Conservation (phyloP, 169 alveolate species). For the Miamiensis avidus region DNA sequence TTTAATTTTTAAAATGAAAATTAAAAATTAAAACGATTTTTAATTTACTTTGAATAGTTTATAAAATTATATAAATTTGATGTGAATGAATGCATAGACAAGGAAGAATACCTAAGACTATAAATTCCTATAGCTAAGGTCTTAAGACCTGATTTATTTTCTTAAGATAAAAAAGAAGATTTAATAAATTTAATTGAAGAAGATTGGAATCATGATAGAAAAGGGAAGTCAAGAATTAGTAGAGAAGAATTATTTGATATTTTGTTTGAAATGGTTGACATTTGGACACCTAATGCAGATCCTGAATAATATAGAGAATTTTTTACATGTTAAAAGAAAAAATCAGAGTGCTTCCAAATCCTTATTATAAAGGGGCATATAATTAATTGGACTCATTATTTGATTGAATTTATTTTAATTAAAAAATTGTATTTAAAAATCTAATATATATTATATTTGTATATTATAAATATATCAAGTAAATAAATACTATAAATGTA, state of each 20-base stretch:
- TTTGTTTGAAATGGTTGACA: conserved; percentile 37
- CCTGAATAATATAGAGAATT: not conserved
- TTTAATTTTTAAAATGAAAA: conserved; percentile 17
- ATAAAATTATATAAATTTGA: conserved; percentile 13
- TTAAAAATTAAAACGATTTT: not conserved
- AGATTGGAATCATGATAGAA: conserved; percentile 40
- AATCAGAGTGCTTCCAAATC: too few species aligned
- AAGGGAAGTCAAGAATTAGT: conserved; percentile 32
- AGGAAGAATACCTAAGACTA: conserved; percentile 25
- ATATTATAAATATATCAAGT: too few species aligned
- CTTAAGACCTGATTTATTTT: conserved; percentile 25
- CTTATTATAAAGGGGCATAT: too few species aligned
- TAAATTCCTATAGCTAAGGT: conserved; percentile 34
- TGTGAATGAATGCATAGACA: conserved; percentile 14
- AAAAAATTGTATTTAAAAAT: too few species aligned
- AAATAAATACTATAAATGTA: too few species aligned
- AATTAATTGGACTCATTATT: too few species aligned
- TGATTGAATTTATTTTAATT: too few species aligned
- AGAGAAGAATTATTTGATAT: conserved; percentile 30
- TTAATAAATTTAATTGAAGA: conserved; percentile 1
- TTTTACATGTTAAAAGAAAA: not conserved
- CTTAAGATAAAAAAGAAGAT: conserved; percentile 25
- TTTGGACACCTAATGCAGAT: conserved; percentile 42
- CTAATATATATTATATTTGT: too few species aligned
- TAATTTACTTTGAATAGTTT: conserved; percentile 11